Base-by-base conservation (phyloP, 345 rosid genomes). In the Iberis pinnata region DNA sequence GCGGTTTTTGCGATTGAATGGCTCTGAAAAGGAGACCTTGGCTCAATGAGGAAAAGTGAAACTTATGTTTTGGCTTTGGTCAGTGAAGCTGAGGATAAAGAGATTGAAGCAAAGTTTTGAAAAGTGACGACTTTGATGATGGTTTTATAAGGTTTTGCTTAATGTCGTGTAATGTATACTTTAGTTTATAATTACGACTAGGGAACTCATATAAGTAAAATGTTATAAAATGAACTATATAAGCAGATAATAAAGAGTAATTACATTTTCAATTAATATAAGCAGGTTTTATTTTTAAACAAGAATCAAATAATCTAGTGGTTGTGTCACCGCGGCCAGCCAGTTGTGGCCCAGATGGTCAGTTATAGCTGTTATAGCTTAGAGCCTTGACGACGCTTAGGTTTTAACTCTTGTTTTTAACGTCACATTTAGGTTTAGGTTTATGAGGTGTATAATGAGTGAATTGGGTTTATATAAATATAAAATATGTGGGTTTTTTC, bases 111-210 rank as follows among this genome's bases (percentile, higher is more conserved):
- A 53, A 22, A 26, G n/a, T n/a, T 14, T 38, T 20, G 43, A 64
- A 13, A 48, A 20, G 38, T 29, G 35, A 64, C 1, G 41, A 46
- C 18, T 19, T 39, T 27, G 32, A 40, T 18, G n/a, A 22, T 29
- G 17, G 27, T 43, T 47, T 56, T 40, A 56, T 53, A 63, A 22
- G 53, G 46, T 54, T 46, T 39, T 16, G 37, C 49, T 20, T 54
- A n/a, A 20, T 10, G 37, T 56, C 11, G n/a, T 64, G 25, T 64
- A 16, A 32, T 64, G 37, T 48, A 55, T 39, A 15, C 61, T 22
- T 17, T 9, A 15, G 14, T 43, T 27, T 24, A 55, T 22, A 22
- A 22, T 22, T 29, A 12, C 38, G 36, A 40, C 33, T 20, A 31
- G n/a, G 20, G 22, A 61, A 18, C n/a, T 16, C 40, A 54, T n/a